Base-by-base conservation (phyloP, 345 rosid species). In the Linum usitatissimum region DNA sequence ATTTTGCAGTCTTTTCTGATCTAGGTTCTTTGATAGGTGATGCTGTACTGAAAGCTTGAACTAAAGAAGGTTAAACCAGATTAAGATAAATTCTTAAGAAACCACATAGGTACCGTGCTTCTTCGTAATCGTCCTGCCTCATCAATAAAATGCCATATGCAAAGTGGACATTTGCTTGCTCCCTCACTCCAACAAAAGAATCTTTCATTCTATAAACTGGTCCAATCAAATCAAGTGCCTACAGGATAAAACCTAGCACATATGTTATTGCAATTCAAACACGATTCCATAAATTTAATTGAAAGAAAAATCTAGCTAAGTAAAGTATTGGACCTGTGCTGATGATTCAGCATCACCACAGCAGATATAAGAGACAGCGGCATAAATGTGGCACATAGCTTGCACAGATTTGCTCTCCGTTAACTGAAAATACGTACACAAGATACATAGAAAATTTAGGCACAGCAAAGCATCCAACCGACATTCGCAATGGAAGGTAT, bases 221-320 rank as follows among this genome's bases (percentile, higher is more conserved):
- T 66, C 95, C 92, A 78, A 93, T 82, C 73, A 90, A 74, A 79
- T 93, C 97, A 45, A 90, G 88, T 54, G 97, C 99, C 97, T 92
- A 76, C 65, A 71, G 36, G 60, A 51, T 72, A 65, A 61, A 23
- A 40, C 54, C 49, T 53, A 19, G 12, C 66, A 51, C 65, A 6
- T 45, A 45, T 10, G 51, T 12, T 45, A 9, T 21, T 60, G 20
- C 45, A 31, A 17, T 40, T 31, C 20, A 60, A 34, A 60, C 48
- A 10, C 8, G 36, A 4, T 57, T 5, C 31, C 21, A 23, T 31
- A 60, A 3, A 1, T 17, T 30, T 34, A 59, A 64, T 38, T 58
- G 60, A 42, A 65, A 0, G 55, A 30, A 6, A 4, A 51, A 55
- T 38, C 9, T 59, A 53, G 17, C 20, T 59, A 63, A 66, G 13